Base-by-base conservation (phyloP, 2,329 filamentous ascomycete species). In the Cladosporium sp. region DNA sequence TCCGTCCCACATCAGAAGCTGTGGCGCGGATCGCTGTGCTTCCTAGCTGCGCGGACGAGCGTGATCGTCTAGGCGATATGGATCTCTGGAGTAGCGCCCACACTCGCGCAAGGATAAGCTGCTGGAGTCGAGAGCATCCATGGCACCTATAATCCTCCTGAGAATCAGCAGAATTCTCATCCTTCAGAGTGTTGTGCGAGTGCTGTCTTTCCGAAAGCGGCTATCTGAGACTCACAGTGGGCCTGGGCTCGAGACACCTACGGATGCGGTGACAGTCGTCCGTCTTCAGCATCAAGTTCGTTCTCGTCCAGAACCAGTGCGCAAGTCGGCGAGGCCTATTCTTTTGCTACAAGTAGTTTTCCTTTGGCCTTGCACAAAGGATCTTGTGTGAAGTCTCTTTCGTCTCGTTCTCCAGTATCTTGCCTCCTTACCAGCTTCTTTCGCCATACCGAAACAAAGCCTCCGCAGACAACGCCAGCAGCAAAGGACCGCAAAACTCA, bases 401-500 rank as follows among this genome's bases (percentile, higher is more conserved):
- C 32, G 66, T 67, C 67, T 66, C 69, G 68, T 71, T 71, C 71
- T 70, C 70, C 70, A 69, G 39, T 70, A 68, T 72, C 69, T 65
- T 68, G 68, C 72, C 70, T 73, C 68, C 69, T 66, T 58, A 56
- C 66, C 67, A 64, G 54, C 67, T 65, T 67, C 67, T 71, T 73
- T 72, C 65, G 67, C 65, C n/a, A 28, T 49, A 39, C 69, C 72
- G 71, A 74, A 70, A 75, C 73, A 75, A 75, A 75, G 73, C 69
- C 58, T 66, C 51, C 32, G 28, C 69, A 67, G 66, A 72, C 69
- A 72, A 74, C 71, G 70, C 70, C 68, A 46, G 63, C 60, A 66
- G 68, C 68, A 70, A 69, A 48, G 60, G 56, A 66, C 64, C 67
- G 48, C 58, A 65, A 66, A 67, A 56, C 65, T 65, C 58, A 60